Percentiles rank a stretch among this genome's conserved stretches.
Conservation (phyloP, 495 filamentous ascomycete species). For the Hypoxylon lenormandii region DNA sequence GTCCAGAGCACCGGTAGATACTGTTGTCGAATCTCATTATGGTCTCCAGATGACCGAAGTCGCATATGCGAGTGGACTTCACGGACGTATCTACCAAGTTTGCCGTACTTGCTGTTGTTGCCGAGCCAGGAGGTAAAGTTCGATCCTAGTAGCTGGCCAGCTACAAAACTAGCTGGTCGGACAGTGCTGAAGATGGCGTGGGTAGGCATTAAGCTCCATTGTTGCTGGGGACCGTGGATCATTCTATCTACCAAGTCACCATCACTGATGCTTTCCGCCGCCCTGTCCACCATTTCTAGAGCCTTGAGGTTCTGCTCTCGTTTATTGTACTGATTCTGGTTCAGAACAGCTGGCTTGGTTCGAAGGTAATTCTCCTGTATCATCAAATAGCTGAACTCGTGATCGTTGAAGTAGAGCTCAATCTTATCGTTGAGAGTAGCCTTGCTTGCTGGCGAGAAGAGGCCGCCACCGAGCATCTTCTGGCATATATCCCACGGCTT, state of each 20-base stretch:
- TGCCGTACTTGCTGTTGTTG: slow-evolving; percentile 90
- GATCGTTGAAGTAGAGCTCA: slow-evolving; percentile 98
- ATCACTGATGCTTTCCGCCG: slow-evolving; percentile 94
- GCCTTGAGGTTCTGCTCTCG: slow-evolving; percentile 79
- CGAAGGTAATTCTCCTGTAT: slow-evolving; percentile 96
- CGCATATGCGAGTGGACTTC: slow-evolving; percentile 98
- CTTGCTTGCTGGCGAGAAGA: slow-evolving; percentile 84
- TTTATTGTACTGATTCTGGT: slow-evolving; percentile 63
- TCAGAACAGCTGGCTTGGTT: slow-evolving; percentile 75
- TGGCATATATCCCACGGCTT: slow-evolving; percentile 98
- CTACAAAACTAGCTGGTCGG: slow-evolving; percentile 86
- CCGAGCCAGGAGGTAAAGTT: slow-evolving; percentile 91
- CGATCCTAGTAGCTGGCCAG: slow-evolving; percentile 74
- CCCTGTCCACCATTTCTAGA: slow-evolving; percentile 84
- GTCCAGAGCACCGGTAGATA: slow-evolving; percentile 93
- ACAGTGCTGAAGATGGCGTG: slow-evolving; percentile 98
- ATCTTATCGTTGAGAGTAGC: slow-evolving; percentile 94
- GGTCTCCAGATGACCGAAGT: slow-evolving; percentile 88
- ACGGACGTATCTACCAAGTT: slow-evolving; percentile 85
- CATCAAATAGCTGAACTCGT: slow-evolving; percentile 96
- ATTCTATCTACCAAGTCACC: slow-evolving; percentile 96
- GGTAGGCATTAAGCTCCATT: slow-evolving; percentile 97
- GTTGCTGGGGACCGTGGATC: slow-evolving; percentile 97
- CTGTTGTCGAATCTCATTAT: slow-evolving; percentile 91
- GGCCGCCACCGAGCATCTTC: slow-evolving; percentile 87